Base-by-base conservation (phyloP, 2,329 filamentous ascomycete genomes). In the Ilyonectria destructans region DNA sequence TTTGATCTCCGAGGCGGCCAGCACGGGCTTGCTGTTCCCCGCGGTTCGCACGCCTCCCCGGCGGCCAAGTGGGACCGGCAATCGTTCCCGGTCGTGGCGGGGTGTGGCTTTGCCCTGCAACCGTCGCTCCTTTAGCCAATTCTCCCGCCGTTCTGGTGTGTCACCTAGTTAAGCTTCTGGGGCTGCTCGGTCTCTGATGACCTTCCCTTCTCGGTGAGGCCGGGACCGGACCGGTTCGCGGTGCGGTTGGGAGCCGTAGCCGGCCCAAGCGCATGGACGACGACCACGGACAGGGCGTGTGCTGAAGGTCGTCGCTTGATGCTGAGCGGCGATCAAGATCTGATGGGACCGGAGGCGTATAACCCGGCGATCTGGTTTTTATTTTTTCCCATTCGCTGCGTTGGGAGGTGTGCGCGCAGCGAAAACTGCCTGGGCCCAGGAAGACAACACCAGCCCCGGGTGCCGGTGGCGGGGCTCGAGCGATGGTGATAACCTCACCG, bases 61-160 rank as follows among this genome's bases (percentile, higher is more conserved):
- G 13, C 48, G 52, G 43, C 37, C 29, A 51, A 58, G 67, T 56
- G 74, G 74, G 73, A 56, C 74, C 74, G 74, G 74, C 65, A 66
- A 17, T 62, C 29, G n/a, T 62, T 75, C 69, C 74, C 74, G 74
- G 74, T 74, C 71, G 60, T 69, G 68, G 69, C 69, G 66, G 40
- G 69, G 60, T 72, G 56, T 46, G 65, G 61, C 55, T 51, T 51
- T 37, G 40, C 46, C 45, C 52, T 63, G 37, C 12, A 5, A 12
- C 48, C 4, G 35, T 35, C n/a, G 62, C 52, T 26, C 26, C 33
- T 43, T 43, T 43, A 8, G 40, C 40, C 40, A 43, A 43, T 43
- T 43, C 40, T 43, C 5, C 40, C 40, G 40, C 40, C 40, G n/a
- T n/a, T 43, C 40, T 43, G 40, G 40, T 43, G 40, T 43, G 40